phyloP scores from a whole-genome alignment of 441 rosid species.

The Gossypium lobatum region DNA sequence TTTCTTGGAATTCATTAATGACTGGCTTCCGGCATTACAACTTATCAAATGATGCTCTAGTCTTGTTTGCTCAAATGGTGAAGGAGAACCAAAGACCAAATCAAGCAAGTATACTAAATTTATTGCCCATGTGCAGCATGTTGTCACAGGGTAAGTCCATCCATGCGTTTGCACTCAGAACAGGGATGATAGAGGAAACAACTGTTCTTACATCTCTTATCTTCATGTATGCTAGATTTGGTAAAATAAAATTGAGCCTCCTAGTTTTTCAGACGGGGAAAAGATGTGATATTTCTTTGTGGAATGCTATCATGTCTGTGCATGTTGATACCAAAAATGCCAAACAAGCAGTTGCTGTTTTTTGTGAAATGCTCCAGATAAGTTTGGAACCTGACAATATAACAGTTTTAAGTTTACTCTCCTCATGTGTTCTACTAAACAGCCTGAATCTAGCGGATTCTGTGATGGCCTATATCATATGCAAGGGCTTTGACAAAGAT shows the following conservation, averaged over 20 bases:
- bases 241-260: conserved; percentile 19
- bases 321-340: conserved; percentile 20
- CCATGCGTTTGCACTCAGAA: conserved; percentile 37
- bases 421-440: conserved; percentile 29
- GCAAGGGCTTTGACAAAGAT: conserved; percentile 28
- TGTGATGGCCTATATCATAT: conserved; percentile 23
- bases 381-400: conserved; percentile 27
- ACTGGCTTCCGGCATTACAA: conserved; percentile 24
- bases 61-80: conserved; percentile 24
- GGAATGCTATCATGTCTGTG: conserved; percentile 45
- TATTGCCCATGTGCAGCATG: conserved; percentile 32
- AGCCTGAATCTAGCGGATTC: conserved; percentile 15
- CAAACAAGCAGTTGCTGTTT: conserved; percentile 19
- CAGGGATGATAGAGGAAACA: conserved; percentile 27
- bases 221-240: conserved; percentile 45
- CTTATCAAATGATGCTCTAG: conserved; percentile 15
- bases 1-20: conserved; percentile 33
- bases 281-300: conserved; percentile 27
- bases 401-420: conserved; percentile 35
- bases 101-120: conserved; percentile 32
- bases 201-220: conserved; percentile 35
- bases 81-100: conserved; percentile 23
- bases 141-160: conserved; percentile 35
- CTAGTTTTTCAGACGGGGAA: conserved; percentile 28
- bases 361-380: conserved; percentile 20